Evolutionary conservation across 768 basidiomycete genomes (phyloP), one percentile per base, ranked within the genome.

Genomic region (Leccinum variicolor): DNA sequence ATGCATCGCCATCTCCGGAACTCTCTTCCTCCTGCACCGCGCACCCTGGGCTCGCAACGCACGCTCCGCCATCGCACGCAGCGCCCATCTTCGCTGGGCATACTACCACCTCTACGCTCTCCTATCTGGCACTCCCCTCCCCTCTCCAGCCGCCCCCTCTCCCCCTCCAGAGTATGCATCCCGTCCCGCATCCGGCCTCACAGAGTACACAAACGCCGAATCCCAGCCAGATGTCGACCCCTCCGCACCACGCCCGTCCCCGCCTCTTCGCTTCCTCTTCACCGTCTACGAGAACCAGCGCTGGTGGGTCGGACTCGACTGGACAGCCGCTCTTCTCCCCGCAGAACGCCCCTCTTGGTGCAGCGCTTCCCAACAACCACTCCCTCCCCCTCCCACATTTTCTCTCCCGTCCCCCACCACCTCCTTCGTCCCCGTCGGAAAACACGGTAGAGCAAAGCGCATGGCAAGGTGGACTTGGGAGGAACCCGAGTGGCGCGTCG

Each of bases 281-380:
- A 92, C 88, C n/a, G 74, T 95, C 11, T 87, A 92, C 68, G 94
- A 97, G 72, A 96, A 96, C 73, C 94, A 97, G 74, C 82, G 94
- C 6, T 96, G 94, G 94, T 98, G 94, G 94, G 85, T 98, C 84
- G 94, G 90, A 13, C 82, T 98, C 46, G 94, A 97, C 73, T 98
- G 92, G 92, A 96, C 94, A 2, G 89, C 91, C 3, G 93, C 94
- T 1, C 81, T 98, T 8, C 82, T 97, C 15, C 94, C 94, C 0
- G 83, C 83, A 17, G 94, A 98, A 66, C 86, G 94, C 5, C 92
- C 94, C 0, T 90, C 91, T 1, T 98, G 94, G 94, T 92, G 76
- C 77, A 73, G 81, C 80, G 21, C 75, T 74, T 28, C 70, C 74
- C 55, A 84, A 81, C 62, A 76, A 77, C 63, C 90, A 50, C 77